Evolutionary conservation across 306 rosid genomes (phyloP).

Genomic region (Mucuna pruriens): DNA sequence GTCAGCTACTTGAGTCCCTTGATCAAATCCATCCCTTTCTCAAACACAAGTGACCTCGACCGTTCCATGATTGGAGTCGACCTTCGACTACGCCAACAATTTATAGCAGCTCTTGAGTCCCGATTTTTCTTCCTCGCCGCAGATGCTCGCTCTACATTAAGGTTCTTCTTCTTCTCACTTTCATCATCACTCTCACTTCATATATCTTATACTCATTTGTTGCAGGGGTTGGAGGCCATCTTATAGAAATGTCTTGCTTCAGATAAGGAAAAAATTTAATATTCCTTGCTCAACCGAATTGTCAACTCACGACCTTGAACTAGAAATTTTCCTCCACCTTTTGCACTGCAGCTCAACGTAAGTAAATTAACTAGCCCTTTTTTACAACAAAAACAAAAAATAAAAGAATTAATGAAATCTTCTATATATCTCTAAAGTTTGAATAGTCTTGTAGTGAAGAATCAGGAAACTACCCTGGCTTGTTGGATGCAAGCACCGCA

Average conservation of each 20-base stretch:
- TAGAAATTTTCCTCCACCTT: conserved; percentile 90
- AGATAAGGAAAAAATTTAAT: conserved; percentile 66
- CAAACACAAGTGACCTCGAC: conserved; percentile 54
- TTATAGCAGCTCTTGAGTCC: conserved; percentile 72
- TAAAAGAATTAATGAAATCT: no score
- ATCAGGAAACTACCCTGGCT: conserved; percentile 46
- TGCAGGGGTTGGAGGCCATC: conserved; percentile 98
- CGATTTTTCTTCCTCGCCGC: conserved; percentile 92
- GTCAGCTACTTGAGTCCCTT: conserved; percentile 93
- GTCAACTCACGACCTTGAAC: conserved; percentile 87
- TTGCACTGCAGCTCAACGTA: conserved; percentile 69
- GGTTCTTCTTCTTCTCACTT: conserved; percentile 43
- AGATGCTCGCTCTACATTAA: conserved; percentile 86
- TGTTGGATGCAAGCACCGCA: conserved; percentile 39
- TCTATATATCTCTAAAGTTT: conserved; percentile 34
- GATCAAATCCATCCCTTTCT: conserved; percentile 72
- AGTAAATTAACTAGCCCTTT: conserved; percentile 20
- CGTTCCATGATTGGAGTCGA: conserved; percentile 74
- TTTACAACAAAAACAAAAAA: not conserved
- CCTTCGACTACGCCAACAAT: conserved; percentile 72
- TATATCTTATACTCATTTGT: not conserved
- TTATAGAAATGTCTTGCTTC: conserved; percentile 86
- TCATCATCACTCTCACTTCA: not conserved
- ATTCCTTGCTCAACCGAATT: conserved; percentile 79
- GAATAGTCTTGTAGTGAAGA: conserved; percentile 62